These are phyloP conservation scores for Flaveria brownii DNA, from an alignment of 129 eudicot genomes.

Conservation along the genomic window DNA sequence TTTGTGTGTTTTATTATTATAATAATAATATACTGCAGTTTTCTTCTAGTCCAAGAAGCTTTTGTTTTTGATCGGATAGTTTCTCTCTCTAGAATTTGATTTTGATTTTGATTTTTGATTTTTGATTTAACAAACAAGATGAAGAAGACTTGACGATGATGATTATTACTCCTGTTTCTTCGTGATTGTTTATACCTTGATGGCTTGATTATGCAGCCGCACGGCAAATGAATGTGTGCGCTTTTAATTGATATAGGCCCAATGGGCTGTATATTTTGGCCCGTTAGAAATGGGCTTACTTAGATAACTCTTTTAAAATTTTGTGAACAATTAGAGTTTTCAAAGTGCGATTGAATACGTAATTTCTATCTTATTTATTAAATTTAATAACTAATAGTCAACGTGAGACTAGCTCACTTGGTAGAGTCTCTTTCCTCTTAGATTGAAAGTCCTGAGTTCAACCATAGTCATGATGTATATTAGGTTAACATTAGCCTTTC, in stretches of 20 bases:
- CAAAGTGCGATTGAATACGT: too few relatives aligned
- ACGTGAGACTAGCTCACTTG: too few relatives aligned
- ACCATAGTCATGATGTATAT: too few relatives aligned
- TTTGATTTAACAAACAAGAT: slow-evolving; percentile 13
- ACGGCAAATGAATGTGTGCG: background rate
- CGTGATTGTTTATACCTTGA: background rate
- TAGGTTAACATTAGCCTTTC: too few relatives aligned
- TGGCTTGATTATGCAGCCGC: background rate
- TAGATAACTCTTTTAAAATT: too few relatives aligned
- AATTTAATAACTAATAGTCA: too few relatives aligned
- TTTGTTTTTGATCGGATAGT: background rate
- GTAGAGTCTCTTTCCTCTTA: too few relatives aligned
- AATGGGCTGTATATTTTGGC: background rate
- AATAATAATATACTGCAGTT: background rate
- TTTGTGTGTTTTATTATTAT: background rate
- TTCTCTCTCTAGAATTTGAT: slow-evolving; percentile 25
- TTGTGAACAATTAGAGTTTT: too few relatives aligned
- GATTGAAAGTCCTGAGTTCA: too few relatives aligned
- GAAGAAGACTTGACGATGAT: slow-evolving; percentile 16
- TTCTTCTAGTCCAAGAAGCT: slow-evolving; percentile 40
- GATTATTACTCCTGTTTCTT: slow-evolving; percentile 30
- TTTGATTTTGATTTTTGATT: too few relatives aligned
- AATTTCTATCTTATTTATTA: too few relatives aligned
- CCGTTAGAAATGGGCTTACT: background rate
- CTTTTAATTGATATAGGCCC: background rate